Evolutionary conservation across 2,329 filamentous ascomycete species (phyloP), one percentile per base, ranked within the genome.

Genomic region (Fusarium caatingaense): DNA sequence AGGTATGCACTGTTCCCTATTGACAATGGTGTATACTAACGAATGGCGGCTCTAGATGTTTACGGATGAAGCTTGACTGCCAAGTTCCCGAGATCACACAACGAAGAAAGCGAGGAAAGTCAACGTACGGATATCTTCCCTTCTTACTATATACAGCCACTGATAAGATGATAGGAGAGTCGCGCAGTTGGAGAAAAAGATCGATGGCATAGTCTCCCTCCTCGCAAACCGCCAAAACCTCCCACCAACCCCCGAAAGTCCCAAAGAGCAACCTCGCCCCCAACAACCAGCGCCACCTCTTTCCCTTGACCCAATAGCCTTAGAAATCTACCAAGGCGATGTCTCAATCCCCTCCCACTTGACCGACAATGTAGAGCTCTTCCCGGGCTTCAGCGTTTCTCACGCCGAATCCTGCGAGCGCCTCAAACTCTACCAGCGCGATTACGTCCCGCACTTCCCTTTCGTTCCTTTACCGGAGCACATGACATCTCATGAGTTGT

Each of bases 131-230:
- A 72, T 66, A 3, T 20, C 10, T 21, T 3, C 8, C 15, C 30
- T 13, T 15, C 20, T 8, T 49, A 2, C 8, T 41, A 37, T 8
- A 6, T n/a, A 44, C 3, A 27, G 1, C 0, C 13, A 25, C 49
- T 56, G 32, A 67, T 42, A 12, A 41, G 10, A 18, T 7, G 8
- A 28, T 13, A 82, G 80, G 9, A 76, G 79, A 13, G 80, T 82
- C 4, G 79, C 77, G 8, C 78, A 80, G 41, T 47, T 82, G 4
- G 80, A 82, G 56, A 76, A 79, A 54, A 82, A 80, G 63, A 80
- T 82, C 30, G 80, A 82, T n/a, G 78, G 78, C 41, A 77, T 82
- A 23, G 77, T 82, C 50, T 80, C 77, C 6, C 74, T 81, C 8
- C 74, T 81, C 11, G 76, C 78, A 16, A 77, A 71, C 48, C 76